Conservation (phyloP, 2,329 filamentous ascomycete species). For the Hypoxylon sp. region DNA sequence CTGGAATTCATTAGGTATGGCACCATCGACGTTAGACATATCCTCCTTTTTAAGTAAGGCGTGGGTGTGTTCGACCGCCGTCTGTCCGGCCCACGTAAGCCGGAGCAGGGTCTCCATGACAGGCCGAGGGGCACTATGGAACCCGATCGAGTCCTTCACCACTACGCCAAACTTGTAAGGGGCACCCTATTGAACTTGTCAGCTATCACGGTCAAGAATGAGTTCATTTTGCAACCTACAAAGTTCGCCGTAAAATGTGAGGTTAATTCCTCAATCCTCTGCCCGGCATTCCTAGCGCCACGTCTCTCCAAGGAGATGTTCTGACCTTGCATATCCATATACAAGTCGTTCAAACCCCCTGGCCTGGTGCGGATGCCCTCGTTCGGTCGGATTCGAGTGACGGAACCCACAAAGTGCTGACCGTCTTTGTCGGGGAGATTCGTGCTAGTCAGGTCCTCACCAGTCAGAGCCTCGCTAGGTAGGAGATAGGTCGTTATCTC, state of each 20-base stretch:
- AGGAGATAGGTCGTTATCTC: too few species aligned
- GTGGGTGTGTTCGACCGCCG: constrained; percentile 47
- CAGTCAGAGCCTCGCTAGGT: too few species aligned
- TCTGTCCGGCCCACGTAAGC: constrained; percentile 62
- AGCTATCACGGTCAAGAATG: constrained; percentile 37
- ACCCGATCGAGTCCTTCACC: constrained; percentile 56
- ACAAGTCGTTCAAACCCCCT: constrained; percentile 69
- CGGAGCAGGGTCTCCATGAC: constrained; percentile 60
- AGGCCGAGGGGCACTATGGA: constrained; percentile 55
- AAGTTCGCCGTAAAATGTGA: constrained; percentile 63
- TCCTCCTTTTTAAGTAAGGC: constrained; percentile 10
- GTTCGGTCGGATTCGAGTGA: constrained; percentile 66
- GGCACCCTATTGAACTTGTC: constrained; percentile 58
- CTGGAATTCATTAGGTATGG: constrained; percentile 41
- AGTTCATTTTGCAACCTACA: constrained; percentile 45
- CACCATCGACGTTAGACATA: constrained; percentile 10
- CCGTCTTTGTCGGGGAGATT: too few species aligned
- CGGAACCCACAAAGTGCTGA: constrained; percentile 54
- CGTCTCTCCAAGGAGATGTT: constrained; percentile 58
- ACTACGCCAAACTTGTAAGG: constrained; percentile 71
- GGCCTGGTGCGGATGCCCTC: constrained; percentile 55
- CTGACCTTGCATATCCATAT: constrained; percentile 54
- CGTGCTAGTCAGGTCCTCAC: too few species aligned
- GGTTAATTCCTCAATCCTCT: constrained; percentile 55
- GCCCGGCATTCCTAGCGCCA: constrained; percentile 46